phyloP scores from a whole-genome alignment of 495 filamentous ascomycete species.

The Letharia columbiana region DNA sequence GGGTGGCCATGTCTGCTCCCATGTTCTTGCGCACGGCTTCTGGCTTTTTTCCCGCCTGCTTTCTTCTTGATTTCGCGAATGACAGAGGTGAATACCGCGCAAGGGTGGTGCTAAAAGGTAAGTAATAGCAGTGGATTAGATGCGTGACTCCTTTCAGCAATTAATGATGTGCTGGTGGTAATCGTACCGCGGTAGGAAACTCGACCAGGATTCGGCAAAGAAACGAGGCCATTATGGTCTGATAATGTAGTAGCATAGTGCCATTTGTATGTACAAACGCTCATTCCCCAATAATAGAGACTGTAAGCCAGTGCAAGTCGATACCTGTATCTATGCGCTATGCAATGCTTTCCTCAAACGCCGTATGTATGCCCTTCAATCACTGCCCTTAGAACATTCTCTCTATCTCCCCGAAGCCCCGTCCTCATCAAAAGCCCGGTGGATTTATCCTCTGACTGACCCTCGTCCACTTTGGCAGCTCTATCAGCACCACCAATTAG shows the following conservation, averaged over 20 bases:
- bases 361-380: neutral
- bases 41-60: too few relatives aligned
- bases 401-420: neutral
- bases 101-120: too few relatives aligned
- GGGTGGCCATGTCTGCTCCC: conserved; percentile 3
- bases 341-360: neutral
- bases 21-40: neutral
- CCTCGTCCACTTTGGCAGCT: conserved; percentile 92
- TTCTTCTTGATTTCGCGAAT: neutral
- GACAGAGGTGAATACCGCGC: too few relatives aligned
- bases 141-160: too few relatives aligned
- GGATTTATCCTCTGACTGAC: conserved; percentile 88
- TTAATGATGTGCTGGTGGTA: neutral
- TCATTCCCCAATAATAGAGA: neutral
- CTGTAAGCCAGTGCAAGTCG: neutral
- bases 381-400: neutral
- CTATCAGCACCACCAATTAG: conserved; percentile 35
- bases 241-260: neutral
- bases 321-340: neutral
- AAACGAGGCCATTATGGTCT: neutral
- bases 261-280: neutral
- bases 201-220: neutral
- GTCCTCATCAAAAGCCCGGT: conserved; percentile 66
- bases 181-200: neutral
- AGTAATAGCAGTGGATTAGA: too few relatives aligned